A percentile compares a stretch with the other conserved stretches of the same genome.
Conservation (phyloP, 2,329 filamentous ascomycete species). For the Colletotrichum cordylinicola region DNA sequence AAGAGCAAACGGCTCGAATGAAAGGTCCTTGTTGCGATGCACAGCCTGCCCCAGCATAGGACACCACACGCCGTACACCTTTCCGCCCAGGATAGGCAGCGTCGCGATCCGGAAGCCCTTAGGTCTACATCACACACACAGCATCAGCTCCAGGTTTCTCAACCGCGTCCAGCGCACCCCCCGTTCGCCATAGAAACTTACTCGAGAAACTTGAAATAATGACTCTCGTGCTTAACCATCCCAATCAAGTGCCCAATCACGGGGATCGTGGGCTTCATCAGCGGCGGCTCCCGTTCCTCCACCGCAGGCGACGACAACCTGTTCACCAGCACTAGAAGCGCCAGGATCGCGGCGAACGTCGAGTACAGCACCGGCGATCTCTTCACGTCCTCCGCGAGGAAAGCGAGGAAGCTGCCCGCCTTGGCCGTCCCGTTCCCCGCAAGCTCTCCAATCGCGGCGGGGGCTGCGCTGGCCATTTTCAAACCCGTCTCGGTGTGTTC, state of each 20-base stretch:
- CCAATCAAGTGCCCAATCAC: slow-evolving; percentile 52
- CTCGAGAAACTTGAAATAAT: slow-evolving; percentile 44
- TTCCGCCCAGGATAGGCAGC: slow-evolving; percentile 46
- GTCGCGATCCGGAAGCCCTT: slow-evolving; percentile 45
- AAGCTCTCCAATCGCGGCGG: neutral
- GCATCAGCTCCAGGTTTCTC: neutral
- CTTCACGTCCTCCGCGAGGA: neutral
- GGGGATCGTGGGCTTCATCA: slow-evolving; percentile 45
- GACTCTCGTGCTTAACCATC: slow-evolving; percentile 39
- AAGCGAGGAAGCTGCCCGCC: neutral
- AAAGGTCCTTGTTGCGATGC: slow-evolving; percentile 44
- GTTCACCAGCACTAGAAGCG: neutral
- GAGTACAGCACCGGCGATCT: neutral
- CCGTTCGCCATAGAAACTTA: slow-evolving; percentile 24
- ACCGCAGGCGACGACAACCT: slow-evolving; percentile 12
- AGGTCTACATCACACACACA: neutral
- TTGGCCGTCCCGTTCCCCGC: neutral
- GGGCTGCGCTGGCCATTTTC: neutral
- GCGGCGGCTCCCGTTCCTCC: slow-evolving; percentile 46
- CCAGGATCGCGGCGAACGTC: neutral
- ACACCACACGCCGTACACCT: slow-evolving; percentile 50
- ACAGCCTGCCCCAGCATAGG: slow-evolving; percentile 42
- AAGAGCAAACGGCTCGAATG: slow-evolving; percentile 45
- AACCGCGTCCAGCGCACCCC: too few species aligned
- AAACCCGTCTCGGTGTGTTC: neutral